A percentile compares a stretch with the other conserved stretches of the same genome.
phyloP scores from a whole-genome alignment of 2,329 filamentous ascomycete genomes.

The Diaporthe longicolla region DNA sequence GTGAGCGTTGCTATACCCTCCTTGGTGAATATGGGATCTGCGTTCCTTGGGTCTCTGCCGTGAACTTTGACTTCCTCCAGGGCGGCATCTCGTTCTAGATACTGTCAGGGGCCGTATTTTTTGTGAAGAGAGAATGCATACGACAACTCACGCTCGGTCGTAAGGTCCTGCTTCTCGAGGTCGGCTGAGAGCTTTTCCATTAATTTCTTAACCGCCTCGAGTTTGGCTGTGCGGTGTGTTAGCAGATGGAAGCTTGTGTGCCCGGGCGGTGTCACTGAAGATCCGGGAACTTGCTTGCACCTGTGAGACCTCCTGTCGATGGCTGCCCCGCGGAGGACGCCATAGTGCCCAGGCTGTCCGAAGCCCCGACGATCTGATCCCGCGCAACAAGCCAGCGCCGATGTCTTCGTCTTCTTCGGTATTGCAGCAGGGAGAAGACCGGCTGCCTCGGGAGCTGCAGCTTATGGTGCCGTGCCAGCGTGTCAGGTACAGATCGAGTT shows the following conservation, averaged over 20 bases:
- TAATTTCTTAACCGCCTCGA: conserved; percentile 76
- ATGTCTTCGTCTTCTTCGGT: neutral
- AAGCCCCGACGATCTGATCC: neutral
- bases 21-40: conserved; percentile 87
- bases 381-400: neutral
- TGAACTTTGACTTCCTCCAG: conserved; percentile 83
- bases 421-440: neutral
- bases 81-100: conserved; percentile 72
- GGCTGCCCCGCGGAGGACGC: conserved; percentile 35
- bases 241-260: conserved; percentile 12
- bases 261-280: neutral
- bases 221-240: conserved; percentile 67
- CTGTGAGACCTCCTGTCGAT: conserved; percentile 48
- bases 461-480: neutral
- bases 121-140: neutral
- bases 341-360: conserved; percentile 31
- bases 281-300: conserved; percentile 56
- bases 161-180: conserved; percentile 70
- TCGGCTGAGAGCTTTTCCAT: conserved; percentile 74
- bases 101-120: conserved; percentile 37
- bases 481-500: neutral
- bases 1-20: conserved; percentile 84
- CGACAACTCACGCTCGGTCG: conserved; percentile 68
- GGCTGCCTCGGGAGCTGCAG: conserved; percentile 6
- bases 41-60: conserved; percentile 78